phyloP scores from a whole-genome alignment of 2,329 filamentous ascomycete genomes.

The Meredithiella fracta region DNA sequence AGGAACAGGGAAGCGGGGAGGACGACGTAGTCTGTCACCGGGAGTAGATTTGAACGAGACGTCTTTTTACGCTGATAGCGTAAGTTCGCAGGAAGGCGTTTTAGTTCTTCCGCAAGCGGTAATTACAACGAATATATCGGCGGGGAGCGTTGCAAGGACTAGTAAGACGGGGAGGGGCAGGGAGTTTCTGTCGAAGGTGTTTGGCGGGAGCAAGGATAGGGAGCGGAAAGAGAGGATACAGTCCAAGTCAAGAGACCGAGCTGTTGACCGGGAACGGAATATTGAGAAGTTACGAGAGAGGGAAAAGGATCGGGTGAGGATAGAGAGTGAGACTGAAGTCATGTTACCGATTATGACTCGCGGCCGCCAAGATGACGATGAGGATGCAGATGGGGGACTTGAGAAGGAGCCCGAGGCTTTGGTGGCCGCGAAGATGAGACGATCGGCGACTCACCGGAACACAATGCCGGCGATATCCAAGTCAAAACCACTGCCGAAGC shows the following conservation, averaged over 20 bases:
- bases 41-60: neutral
- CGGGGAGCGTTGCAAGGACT: neutral
- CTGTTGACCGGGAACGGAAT: neutral
- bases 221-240: neutral
- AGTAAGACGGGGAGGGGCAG: conserved; percentile 3
- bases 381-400: neutral
- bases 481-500: neutral
- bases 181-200: conserved; percentile 10
- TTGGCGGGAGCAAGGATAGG: conserved; percentile 8
- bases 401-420: neutral
- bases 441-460: neutral
- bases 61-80: conserved; percentile 1
- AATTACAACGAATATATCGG: conserved; percentile 1
- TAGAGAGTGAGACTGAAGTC: neutral
- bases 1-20: neutral
- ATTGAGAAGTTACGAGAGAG: neutral
- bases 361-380: neutral
- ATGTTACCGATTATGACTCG: neutral
- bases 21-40: conserved; percentile 4
- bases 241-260: conserved; percentile 1
- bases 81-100: neutral
- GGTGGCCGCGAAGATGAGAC: neutral
- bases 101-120: neutral
- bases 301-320: neutral
- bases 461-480: neutral